Evolutionary conservation across 805 yeast genomes (phyloP), one percentile per base, ranked within the genome.

Genomic region (Ogataea parapolymorpha): DNA sequence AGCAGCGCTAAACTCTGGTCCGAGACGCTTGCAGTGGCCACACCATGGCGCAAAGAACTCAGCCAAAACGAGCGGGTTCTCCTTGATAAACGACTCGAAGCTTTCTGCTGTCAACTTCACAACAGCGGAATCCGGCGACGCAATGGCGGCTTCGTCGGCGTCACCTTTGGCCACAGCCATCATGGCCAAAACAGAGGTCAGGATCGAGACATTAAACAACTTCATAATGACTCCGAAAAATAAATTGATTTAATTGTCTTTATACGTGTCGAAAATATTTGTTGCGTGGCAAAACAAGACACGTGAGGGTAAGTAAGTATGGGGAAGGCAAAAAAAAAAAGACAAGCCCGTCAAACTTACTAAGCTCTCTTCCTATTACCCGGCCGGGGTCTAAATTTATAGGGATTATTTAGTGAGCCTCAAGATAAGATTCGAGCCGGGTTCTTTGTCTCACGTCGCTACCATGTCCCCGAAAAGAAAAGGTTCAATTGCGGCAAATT

Each of bases 31-130:
- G 75, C 97, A 90, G 70, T 90, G 93, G 13, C 96, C 96, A 74
- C 97, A 90, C 97, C 98, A 91, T 62, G 97, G 95, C 13, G 95
- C 95, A 63, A 82, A 87, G 67, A 87, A 87, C 66, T 87, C 95
- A 15, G 91, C 84, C 48, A 87, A 68, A 16, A 87, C 95, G 52
- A 90, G 72, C 26, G 88, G 85, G 69, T 90, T 84, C 41, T 74
- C 78, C 35, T 68, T 65, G 49, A 91, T 66, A 64, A 85, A 87
- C 12, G 71, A 63, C 42, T 75, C 75, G 62, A 86, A 91, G 44
- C 74, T 75, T 27, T 73, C 80, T 15, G 80, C 67, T 27, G 85
- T 77, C 50, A 91, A 75, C 62, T 85, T 80, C 51, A 87, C 87
- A 35, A 91, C 98, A 25, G 90, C 93, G 32, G 95, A 84, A 59